These are phyloP conservation scores for Suillus discolor DNA, from an alignment of 768 basidiomycete species.

Conservation along the genomic window DNA sequence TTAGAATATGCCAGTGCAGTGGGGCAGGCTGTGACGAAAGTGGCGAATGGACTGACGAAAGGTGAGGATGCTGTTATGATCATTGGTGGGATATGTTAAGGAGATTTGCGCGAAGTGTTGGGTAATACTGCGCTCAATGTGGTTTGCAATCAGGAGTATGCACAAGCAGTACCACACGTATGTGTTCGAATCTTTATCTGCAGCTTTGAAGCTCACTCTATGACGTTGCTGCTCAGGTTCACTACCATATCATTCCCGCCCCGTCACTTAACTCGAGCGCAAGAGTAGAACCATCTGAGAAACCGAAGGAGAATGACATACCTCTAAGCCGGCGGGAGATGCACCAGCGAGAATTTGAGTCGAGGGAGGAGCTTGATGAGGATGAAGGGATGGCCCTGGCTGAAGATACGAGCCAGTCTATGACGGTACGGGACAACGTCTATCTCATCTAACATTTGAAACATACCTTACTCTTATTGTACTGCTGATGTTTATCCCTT, in stretches of 20 bases:
- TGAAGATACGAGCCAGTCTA: constrained; percentile 46
- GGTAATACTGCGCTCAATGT: constrained; percentile 72
- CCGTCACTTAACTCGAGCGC: constrained; percentile 42
- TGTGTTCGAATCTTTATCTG: constrained; percentile 18
- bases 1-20: constrained; percentile 57
- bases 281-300: constrained; percentile 2
- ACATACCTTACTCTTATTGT: neutral
- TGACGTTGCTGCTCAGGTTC: constrained; percentile 49
- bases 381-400: constrained; percentile 52
- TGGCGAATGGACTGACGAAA: constrained; percentile 63
- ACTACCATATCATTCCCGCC: constrained; percentile 78
- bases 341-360: constrained; percentile 62
- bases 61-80: constrained; percentile 42
- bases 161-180: constrained; percentile 79
- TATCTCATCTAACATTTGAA: neutral
- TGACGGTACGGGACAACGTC: constrained; percentile 20
- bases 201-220: neutral
- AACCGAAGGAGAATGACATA: constrained; percentile 9
- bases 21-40: constrained; percentile 60
- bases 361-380: constrained; percentile 60
- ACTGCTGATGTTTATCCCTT: neutral
- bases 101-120: constrained; percentile 23
- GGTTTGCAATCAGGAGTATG: constrained; percentile 82
- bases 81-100: neutral
- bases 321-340: constrained; percentile 52